Evolutionary conservation across 768 basidiomycete species (phyloP).

Genomic region (Phlebiopsis gigantea): DNA sequence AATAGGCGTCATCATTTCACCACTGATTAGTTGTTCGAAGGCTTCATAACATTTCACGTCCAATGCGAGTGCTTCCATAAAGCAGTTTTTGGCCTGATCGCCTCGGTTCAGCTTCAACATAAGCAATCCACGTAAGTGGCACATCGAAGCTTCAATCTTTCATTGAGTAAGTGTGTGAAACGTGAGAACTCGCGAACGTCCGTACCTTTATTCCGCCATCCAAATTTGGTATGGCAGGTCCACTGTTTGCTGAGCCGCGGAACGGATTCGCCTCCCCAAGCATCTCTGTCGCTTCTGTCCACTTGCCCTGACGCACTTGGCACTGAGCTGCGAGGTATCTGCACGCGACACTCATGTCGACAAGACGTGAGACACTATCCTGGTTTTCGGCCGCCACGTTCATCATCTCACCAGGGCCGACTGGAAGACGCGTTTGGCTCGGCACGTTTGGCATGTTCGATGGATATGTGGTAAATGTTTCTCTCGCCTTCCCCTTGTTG

Average conservation of each 20-base stretch:
- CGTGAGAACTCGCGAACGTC: not conserved
- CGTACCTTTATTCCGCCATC: constrained; percentile 94
- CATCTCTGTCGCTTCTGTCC: constrained; percentile 88
- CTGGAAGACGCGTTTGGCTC: constrained; percentile 48
- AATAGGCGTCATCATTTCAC: constrained; percentile 93
- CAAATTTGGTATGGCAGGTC: constrained; percentile 67
- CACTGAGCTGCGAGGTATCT: constrained; percentile 96
- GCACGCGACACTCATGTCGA: constrained; percentile 94
- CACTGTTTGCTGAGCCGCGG: constrained; percentile 58
- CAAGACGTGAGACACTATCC: constrained; percentile 67
- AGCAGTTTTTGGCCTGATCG: constrained; percentile 88
- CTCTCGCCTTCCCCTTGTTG: constrained; percentile 56
- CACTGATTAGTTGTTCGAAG: constrained; percentile 83
- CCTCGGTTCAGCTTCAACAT: constrained; percentile 92
- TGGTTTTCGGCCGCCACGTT: constrained; percentile 62
- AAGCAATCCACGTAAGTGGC: constrained; percentile 85
- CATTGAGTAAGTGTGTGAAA: not conserved
- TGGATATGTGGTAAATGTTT: constrained; percentile 25
- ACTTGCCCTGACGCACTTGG: constrained; percentile 87
- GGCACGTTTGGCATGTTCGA: constrained; percentile 1
- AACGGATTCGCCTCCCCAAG: constrained; percentile 93
- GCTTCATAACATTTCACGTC: constrained; percentile 98
- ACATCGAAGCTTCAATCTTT: constrained; percentile 96
- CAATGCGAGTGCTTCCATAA: constrained; percentile 90
- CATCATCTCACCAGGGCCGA: constrained; percentile 60